phyloP scores from a whole-genome alignment of 768 basidiomycete genomes.

The Flagelloscypha sp. region DNA sequence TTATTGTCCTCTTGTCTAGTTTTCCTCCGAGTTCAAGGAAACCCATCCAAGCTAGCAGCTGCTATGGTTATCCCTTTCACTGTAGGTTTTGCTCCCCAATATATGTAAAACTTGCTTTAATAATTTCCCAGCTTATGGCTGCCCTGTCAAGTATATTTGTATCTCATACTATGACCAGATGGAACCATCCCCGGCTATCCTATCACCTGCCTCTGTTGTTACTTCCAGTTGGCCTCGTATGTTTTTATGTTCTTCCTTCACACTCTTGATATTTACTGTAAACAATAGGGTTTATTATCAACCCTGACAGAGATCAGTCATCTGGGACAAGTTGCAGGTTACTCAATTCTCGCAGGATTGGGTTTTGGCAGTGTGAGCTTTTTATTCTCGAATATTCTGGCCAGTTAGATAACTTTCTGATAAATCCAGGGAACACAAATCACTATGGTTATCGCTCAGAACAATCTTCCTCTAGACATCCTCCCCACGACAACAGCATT shows the following conservation, averaged over 20 bases:
- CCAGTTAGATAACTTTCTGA: not conserved
- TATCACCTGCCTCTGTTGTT: too few relatives aligned
- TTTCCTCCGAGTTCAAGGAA: conserved; percentile 17
- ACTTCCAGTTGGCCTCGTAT: conserved; percentile 16
- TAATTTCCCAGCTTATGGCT: too few relatives aligned
- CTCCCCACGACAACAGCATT: conserved; percentile 5
- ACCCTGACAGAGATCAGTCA: conserved; percentile 15
- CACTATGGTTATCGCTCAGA: conserved; percentile 2
- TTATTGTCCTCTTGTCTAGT: conserved; percentile 8
- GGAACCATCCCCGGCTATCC: conserved; percentile 10
- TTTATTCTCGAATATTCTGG: not conserved
- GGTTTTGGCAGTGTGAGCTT: conserved; percentile 18
- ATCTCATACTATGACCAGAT: conserved; percentile 10
- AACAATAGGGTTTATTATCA: conserved; percentile 17
- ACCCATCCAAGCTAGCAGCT: conserved; percentile 13
- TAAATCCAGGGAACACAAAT: conserved; percentile 4
- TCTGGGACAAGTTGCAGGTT: conserved; percentile 15
- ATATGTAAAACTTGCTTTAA: too few relatives aligned
- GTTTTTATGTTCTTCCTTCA: not conserved
- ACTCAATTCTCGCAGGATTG: conserved; percentile 15
- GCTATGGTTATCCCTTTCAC: conserved; percentile 18
- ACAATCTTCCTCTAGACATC: conserved; percentile 1
- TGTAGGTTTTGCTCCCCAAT: too few relatives aligned
- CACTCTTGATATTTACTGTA: too few relatives aligned
- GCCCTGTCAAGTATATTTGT: conserved; percentile 13